A percentile compares a stretch with the other conserved stretches of the same genome.
phyloP scores from a whole-genome alignment of 2,329 filamentous ascomycete species.

The Trichophyton simii region DNA sequence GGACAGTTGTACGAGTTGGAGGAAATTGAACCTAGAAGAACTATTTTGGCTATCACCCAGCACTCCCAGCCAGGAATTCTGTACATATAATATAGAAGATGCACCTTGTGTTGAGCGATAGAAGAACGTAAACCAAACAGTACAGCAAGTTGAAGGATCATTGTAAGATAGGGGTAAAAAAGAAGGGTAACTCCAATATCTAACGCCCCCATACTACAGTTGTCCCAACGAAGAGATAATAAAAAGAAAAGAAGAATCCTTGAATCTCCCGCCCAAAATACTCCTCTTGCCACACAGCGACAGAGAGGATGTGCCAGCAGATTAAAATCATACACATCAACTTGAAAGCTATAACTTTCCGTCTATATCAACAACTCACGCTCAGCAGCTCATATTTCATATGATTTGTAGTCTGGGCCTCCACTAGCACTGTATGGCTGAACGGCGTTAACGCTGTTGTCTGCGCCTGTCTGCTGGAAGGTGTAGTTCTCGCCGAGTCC shows the following conservation, averaged over 20 bases:
- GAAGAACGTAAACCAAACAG: not conserved
- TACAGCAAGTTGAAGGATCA: not conserved
- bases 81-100: not conserved
- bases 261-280: not conserved
- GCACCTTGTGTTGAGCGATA: not conserved
- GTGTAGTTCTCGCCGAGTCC: constrained; percentile 28
- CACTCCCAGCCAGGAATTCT: not conserved
- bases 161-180: not conserved
- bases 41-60: constrained; percentile 12
- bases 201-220: constrained; percentile 1
- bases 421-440: constrained; percentile 32
- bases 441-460: constrained; percentile 17
- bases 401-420: constrained; percentile 29
- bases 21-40: constrained; percentile 6
- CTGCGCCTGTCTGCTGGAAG: constrained; percentile 27
- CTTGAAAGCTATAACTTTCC: not conserved
- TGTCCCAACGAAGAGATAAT: not conserved
- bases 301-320: not conserved
- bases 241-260: not conserved
- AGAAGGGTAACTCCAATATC: not conserved
- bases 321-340: constrained; percentile 1
- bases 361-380: not conserved
- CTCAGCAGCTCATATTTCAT: constrained; percentile 26
- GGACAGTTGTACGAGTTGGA: not conserved
- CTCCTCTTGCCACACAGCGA: not conserved